Evolutionary conservation across 805 yeast genomes (phyloP).

Genomic region (Saturnispora zaruensis): DNA sequence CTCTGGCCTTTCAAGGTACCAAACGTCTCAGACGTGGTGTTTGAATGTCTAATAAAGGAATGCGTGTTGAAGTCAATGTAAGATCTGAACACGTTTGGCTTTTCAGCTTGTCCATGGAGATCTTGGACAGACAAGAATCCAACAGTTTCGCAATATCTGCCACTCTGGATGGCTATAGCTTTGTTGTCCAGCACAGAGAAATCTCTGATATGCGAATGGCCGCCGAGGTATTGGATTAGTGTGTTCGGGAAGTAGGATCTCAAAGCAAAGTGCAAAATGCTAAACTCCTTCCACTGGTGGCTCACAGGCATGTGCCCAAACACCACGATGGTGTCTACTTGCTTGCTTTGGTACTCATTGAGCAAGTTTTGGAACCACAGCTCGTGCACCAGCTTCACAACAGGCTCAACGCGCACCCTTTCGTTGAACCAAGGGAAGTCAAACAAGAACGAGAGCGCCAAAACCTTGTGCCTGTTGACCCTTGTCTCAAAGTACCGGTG

Average conservation of each 20-base stretch:
- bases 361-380: slow-evolving; percentile 56
- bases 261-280: slow-evolving; percentile 38
- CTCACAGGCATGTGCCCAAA: slow-evolving; percentile 74
- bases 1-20: slow-evolving; percentile 47
- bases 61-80: slow-evolving; percentile 77
- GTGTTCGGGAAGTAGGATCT: slow-evolving; percentile 52
- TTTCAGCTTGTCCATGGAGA: slow-evolving; percentile 1
- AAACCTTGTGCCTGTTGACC: slow-evolving; percentile 39
- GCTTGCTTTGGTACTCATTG: slow-evolving; percentile 24
- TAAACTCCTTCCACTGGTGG: slow-evolving; percentile 47
- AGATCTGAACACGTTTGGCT: slow-evolving; percentile 38
- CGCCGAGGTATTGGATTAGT: slow-evolving; percentile 82
- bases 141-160: slow-evolving; percentile 87
- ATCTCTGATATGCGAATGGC: slow-evolving; percentile 89
- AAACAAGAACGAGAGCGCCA: slow-evolving; percentile 74
- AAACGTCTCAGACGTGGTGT: slow-evolving; percentile 30
- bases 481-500: slow-evolving; percentile 60
- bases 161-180: slow-evolving; percentile 82
- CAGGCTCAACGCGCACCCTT: slow-evolving; percentile 56
- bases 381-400: slow-evolving; percentile 42
- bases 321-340: slow-evolving; percentile 58
- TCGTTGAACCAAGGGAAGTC: slow-evolving; percentile 57
- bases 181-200: slow-evolving; percentile 57
- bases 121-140: slow-evolving; percentile 63
- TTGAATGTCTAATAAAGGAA: slow-evolving; percentile 61